Conservation (phyloP, 768 basidiomycete genomes). For the Inosperma sp. region DNA sequence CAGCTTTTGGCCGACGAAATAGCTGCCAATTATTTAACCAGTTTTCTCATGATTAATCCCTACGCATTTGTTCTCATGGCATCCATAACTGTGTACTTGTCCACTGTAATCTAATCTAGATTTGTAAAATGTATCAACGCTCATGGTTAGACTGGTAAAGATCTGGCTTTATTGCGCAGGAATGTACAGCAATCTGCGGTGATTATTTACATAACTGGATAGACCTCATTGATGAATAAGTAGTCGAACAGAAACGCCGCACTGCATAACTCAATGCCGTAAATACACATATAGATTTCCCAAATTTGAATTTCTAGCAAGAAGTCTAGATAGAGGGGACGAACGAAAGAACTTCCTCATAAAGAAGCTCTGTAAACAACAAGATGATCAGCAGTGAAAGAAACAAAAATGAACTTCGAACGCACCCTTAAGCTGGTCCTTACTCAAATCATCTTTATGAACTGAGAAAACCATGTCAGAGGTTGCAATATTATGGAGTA, state of each 20-base stretch:
- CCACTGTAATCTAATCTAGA: constrained; percentile 3
- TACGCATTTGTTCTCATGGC: neutral
- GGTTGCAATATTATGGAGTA: constrained; percentile 7
- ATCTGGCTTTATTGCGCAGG: too few relatives aligned
- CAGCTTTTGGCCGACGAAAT: constrained; percentile 60
- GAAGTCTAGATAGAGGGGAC: constrained; percentile 50
- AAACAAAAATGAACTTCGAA: constrained; percentile 9
- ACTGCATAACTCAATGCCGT: too few relatives aligned
- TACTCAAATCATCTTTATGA: constrained; percentile 70
- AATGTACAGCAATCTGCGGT: too few relatives aligned
- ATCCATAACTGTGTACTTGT: constrained; percentile 6
- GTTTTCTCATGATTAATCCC: constrained; percentile 8
- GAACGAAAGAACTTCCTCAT: constrained; percentile 80
- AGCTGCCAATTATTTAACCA: constrained; percentile 10
- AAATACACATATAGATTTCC: too few relatives aligned
- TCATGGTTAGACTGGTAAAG: too few relatives aligned
- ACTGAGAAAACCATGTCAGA: constrained; percentile 31
- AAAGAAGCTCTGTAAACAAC: constrained; percentile 71
- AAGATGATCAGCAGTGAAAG: constrained; percentile 11
- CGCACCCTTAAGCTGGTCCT: constrained; percentile 66
- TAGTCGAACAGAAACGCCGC: too few relatives aligned
- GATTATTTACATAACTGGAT: too few relatives aligned
- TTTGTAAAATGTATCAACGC: too few relatives aligned
- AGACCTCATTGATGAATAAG: too few relatives aligned
- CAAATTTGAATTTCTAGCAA: too few relatives aligned